Percentiles rank a stretch among this genome's conserved stretches.
Conservation (phyloP, 129 eudicot species). For the Oenanthe sinensis region DNA sequence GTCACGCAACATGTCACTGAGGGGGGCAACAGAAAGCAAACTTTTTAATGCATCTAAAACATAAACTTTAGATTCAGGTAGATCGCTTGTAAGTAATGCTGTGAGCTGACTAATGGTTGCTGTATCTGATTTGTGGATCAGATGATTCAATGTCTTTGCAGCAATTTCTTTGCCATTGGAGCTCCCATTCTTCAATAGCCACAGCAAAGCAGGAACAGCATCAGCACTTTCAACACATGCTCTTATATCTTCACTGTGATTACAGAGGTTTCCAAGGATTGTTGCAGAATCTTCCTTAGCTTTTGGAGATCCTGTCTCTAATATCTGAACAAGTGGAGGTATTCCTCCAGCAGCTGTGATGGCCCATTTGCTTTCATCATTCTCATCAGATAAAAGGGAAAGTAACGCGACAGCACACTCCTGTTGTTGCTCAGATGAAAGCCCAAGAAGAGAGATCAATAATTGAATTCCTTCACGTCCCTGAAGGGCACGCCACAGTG, state of each 20-base stretch:
- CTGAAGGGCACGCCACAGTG: conserved; percentile 94
- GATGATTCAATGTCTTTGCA: conserved; percentile 87
- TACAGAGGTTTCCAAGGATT: conserved; percentile 93
- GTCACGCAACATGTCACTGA: conserved; percentile 73
- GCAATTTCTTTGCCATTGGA: conserved; percentile 97
- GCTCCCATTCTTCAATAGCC: conserved; percentile 98
- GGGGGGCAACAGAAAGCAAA: conserved; percentile 75
- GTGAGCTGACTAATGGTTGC: conserved; percentile 96
- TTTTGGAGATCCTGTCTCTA: conserved; percentile 91
- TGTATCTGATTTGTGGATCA: conserved; percentile 97
- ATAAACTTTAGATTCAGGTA: conserved; percentile 96
- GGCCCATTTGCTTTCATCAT: conserved; percentile 99
- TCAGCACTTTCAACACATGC: conserved; percentile 99
- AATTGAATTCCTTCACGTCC: conserved; percentile 98
- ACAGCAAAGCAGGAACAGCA: conserved; percentile 96
- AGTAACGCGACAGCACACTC: conserved; percentile 99
- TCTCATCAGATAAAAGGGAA: conserved; percentile 82
- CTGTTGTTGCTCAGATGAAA: conserved; percentile 99
- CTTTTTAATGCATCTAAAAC: conserved; percentile 94
- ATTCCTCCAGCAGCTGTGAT: conserved; percentile 99
- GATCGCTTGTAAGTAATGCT: conserved; percentile 86
- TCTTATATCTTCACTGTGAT: conserved; percentile 98
- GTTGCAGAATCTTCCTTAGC: conserved; percentile 98
- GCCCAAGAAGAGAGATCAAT: conserved; percentile 93
- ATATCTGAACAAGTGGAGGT: conserved; percentile 97